These are phyloP conservation scores for Tylopilus rubrobrunneus DNA, from an alignment of 768 basidiomycete species.

Conservation along the genomic window DNA sequence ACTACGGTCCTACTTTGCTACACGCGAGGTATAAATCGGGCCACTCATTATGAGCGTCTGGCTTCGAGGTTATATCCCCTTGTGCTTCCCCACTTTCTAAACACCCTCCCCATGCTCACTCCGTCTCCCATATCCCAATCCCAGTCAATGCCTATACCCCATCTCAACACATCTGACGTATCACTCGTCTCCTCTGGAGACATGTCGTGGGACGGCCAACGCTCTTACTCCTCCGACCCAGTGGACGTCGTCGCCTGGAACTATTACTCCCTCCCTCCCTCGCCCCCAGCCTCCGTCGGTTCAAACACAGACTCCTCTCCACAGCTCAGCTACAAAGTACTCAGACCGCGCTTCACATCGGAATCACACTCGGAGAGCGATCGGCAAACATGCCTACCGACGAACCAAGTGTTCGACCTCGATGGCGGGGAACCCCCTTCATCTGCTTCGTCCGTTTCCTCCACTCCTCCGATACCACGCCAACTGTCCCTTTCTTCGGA, in stretches of 20 bases:
- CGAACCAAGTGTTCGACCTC: constrained; percentile 69
- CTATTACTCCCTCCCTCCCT: constrained; percentile 48
- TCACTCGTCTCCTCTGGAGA: constrained; percentile 49
- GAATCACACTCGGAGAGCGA: constrained; percentile 42
- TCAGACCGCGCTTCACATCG: constrained; percentile 49
- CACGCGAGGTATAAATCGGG: constrained; percentile 32
- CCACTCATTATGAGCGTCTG: constrained; percentile 16
- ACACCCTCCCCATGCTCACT: constrained; percentile 9
- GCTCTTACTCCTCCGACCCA: constrained; percentile 32
- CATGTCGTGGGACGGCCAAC: constrained; percentile 46
- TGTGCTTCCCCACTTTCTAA: too few species aligned
- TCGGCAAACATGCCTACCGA: constrained; percentile 57
- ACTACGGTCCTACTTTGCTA: constrained; percentile 25
- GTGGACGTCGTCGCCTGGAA: constrained; percentile 42
- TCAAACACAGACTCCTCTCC: constrained; percentile 46
- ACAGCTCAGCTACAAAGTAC: constrained; percentile 40
- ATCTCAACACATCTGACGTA: constrained; percentile 55
- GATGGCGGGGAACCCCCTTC: constrained; percentile 31
- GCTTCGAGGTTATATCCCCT: constrained; percentile 18
- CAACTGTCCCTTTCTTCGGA: constrained; percentile 36
- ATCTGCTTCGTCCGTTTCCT: constrained; percentile 32
- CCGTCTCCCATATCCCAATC: constrained; percentile 18
- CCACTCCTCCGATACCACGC: constrained; percentile 28
- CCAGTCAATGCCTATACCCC: constrained; percentile 47
- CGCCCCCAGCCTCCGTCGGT: constrained; percentile 45